phyloP scores from a whole-genome alignment of 2,329 filamentous ascomycete genomes.

The Rosellinia necatrix region DNA sequence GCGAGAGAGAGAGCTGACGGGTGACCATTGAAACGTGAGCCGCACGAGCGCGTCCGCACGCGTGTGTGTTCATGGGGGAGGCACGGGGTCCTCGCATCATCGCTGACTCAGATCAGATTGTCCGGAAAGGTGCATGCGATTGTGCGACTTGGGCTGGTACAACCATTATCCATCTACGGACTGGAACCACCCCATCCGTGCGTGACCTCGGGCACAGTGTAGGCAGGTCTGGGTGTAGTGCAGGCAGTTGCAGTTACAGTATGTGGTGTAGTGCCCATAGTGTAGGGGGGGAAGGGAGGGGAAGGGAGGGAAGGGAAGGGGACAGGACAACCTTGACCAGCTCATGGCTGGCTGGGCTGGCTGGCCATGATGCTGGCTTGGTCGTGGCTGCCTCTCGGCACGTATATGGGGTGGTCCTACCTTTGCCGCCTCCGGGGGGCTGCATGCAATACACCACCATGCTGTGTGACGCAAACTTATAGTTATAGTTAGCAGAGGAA shows the following conservation, averaged over 20 bases:
- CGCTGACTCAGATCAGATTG: slow-evolving; percentile 16
- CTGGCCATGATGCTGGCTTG: too few species aligned
- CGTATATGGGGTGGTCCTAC: slow-evolving; percentile 6
- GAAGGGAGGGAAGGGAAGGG: too few species aligned
- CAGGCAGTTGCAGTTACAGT: too few species aligned
- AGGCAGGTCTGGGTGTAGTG: background rate
- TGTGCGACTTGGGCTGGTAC: slow-evolving; percentile 3
- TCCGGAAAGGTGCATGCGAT: background rate
- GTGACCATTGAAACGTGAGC: slow-evolving; percentile 7
- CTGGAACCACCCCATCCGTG: slow-evolving; percentile 25
- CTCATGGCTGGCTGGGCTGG: too few species aligned
- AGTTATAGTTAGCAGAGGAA: background rate
- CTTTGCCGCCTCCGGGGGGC: background rate
- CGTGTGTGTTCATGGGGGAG: background rate
- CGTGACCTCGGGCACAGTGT: background rate
- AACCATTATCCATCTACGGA: too few species aligned
- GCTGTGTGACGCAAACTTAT: slow-evolving; percentile 3
- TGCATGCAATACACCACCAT: slow-evolving; percentile 9
- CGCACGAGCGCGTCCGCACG: slow-evolving; percentile 10
- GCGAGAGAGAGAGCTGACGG: slow-evolving; percentile 4
- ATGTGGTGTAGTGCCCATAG: too few species aligned
- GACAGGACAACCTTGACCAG: slow-evolving; percentile 15
- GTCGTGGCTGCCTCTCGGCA: slow-evolving; percentile 4
- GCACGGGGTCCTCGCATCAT: background rate
- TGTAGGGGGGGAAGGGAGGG: too few species aligned